A percentile compares a stretch with the other conserved stretches of the same genome.
Conservation (phyloP, 345 rosid species). For the Eutrema yunnanense region DNA sequence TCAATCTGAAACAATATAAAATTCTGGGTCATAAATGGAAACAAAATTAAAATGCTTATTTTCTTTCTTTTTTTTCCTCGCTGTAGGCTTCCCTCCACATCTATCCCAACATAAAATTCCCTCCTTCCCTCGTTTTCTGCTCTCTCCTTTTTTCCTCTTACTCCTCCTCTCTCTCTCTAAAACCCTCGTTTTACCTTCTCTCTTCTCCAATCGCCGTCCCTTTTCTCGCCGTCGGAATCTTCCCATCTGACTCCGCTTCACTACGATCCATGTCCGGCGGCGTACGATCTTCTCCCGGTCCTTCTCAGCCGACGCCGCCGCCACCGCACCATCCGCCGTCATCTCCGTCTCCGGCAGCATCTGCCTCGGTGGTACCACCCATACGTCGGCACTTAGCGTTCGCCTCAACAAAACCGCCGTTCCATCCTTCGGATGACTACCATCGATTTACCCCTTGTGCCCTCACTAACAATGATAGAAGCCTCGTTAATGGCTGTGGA, state of each 20-base stretch:
- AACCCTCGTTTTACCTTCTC: constrained; percentile 15
- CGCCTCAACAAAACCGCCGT: constrained; percentile 69
- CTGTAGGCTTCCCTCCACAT: constrained; percentile 63
- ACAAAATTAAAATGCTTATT: background rate
- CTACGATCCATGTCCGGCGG: constrained; percentile 45
- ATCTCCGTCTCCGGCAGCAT: constrained; percentile 21
- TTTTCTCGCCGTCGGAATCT: constrained; percentile 36
- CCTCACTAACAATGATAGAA: background rate
- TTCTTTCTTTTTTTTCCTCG: background rate
- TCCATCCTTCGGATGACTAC: constrained; percentile 57
- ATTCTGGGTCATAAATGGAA: constrained; percentile 22
- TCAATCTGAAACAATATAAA: constrained; percentile 14
- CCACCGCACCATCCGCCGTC: constrained; percentile 32
- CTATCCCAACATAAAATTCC: constrained; percentile 60
- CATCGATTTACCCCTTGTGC: constrained; percentile 49
- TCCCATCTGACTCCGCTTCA: constrained; percentile 31
- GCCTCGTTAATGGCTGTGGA: background rate
- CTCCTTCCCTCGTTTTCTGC: constrained; percentile 73
- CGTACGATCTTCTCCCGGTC: constrained; percentile 41
- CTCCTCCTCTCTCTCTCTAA: constrained; percentile 15
- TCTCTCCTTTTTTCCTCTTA: constrained; percentile 24
- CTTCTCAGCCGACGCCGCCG: constrained; percentile 35
- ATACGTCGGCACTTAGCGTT: constrained; percentile 68
- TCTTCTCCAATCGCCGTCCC: constrained; percentile 4
- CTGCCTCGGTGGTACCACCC: constrained; percentile 59